Evolutionary conservation across 1,284 basidiomycete genomes (phyloP).

Genomic region (Calocybe gambosa): DNA sequence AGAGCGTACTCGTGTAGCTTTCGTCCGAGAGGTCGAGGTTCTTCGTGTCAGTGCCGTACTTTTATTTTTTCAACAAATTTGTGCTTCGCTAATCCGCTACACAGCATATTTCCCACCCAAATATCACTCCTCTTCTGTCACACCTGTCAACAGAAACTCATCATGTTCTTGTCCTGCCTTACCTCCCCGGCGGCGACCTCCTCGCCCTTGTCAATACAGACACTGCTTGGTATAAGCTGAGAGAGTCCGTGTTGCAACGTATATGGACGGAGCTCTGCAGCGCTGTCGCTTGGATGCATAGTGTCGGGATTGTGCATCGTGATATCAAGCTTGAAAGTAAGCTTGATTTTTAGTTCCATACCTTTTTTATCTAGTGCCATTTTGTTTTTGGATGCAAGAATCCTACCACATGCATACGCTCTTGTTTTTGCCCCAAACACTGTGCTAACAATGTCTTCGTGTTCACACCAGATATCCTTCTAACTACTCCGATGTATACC

Average conservation of each 20-base stretch:
- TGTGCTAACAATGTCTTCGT: neutral
- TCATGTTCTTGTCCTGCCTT: constrained; percentile 80
- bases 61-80: constrained; percentile 1
- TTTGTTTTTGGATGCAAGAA: no score
- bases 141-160: constrained; percentile 72
- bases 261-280: constrained; percentile 78
- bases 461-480: constrained; percentile 46
- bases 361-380: no score
- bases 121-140: constrained; percentile 70
- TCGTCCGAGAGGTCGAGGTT: constrained; percentile 85
- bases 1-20: constrained; percentile 75
- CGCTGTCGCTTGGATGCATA: constrained; percentile 88
- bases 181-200: constrained; percentile 78
- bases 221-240: constrained; percentile 38
- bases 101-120: constrained; percentile 80
- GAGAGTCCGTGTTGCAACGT: constrained; percentile 52
- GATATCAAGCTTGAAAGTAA: constrained; percentile 94
- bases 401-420: no score
- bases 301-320: constrained; percentile 81
- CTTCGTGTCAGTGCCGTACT: constrained; percentile 46
- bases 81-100: constrained; percentile 10
- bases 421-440: neutral
- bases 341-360: constrained; percentile 25
- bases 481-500: constrained; percentile 34
- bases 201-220: constrained; percentile 73